These are phyloP conservation scores for Hypoxylon cercidicola DNA, from an alignment of 495 filamentous ascomycete species.

Conservation along the genomic window DNA sequence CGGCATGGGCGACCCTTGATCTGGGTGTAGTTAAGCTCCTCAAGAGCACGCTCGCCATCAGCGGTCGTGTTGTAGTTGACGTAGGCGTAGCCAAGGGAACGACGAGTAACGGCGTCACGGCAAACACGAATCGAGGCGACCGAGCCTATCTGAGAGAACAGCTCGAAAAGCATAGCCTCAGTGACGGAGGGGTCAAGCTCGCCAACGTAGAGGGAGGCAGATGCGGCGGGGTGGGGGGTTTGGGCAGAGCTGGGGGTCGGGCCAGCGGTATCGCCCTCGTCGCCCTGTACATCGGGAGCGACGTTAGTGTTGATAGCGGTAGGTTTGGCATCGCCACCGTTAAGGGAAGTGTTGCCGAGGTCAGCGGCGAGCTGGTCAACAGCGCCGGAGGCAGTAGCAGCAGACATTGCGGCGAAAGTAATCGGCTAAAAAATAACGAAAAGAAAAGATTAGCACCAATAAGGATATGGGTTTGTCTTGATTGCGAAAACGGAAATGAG, in stretches of 20 bases:
- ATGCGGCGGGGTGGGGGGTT: conserved; percentile 79
- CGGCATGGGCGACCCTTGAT: conserved; percentile 99
- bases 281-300: conserved; percentile 57
- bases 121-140: conserved; percentile 99
- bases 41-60: conserved; percentile 97
- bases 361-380: conserved; percentile 76
- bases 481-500: conserved; percentile 1
- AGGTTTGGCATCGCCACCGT: conserved; percentile 68
- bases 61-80: conserved; percentile 99
- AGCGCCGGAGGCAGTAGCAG: conserved; percentile 68
- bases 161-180: conserved; percentile 99
- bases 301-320: conserved; percentile 75
- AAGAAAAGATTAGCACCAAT: conserved; percentile 16
- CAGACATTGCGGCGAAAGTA: conserved; percentile 67
- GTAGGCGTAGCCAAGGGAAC: conserved; percentile 98
- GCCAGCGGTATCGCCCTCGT: conserved; percentile 67
- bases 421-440: conserved; percentile 20
- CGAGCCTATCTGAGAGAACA: conserved; percentile 99
- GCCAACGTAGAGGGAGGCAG: conserved; percentile 97
- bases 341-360: conserved; percentile 67
- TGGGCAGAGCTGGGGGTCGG: conserved; percentile 78
- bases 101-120: conserved; percentile 97
- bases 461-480: background rate
- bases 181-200: conserved; percentile 98
- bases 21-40: conserved; percentile 99